Base-by-base conservation (phyloP, 2,329 filamentous ascomycete genomes). In the Raffaelea albimanens region DNA sequence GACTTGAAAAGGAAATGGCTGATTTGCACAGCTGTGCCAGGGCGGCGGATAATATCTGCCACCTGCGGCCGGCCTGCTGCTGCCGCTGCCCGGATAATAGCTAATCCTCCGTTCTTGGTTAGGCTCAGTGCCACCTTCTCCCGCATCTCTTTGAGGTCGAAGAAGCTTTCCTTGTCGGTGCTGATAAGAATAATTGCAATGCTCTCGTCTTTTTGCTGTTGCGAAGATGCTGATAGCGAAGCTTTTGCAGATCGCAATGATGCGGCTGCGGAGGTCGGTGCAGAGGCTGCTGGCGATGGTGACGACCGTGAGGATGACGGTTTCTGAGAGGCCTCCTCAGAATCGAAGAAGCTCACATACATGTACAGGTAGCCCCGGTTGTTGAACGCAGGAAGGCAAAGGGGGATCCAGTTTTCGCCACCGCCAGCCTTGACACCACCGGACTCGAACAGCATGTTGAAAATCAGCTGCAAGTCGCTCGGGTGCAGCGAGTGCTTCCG, bases 401-500 rank as follows among this genome's bases (percentile, higher is more conserved):
- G 74, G 0, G 93, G 93, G 43, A 97, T 91, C 93, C 93, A 98
- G 58, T 91, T 96, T 65, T 98, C 93, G 25, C 91, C 93, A 36
- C 76, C 89, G 5, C 87, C 90, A 19, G 88, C 85, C 61, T 93
- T 91, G 61, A 98, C 85, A 40, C 87, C 85, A 43, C 88, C 87
- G 2, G 91, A 93, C 67, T 95, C 90, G 58, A 98, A 98, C 2
- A 98, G 80, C 94, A 98, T 98, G 61, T 97, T 97, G 73, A 98
- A 98, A 51, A 98, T 90, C 41, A 98, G 77, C 60, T 96, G 91
- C 21, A 98, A 73, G 61, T 98, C 93, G 53, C 90, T 91, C 0
- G 94, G 93, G 57, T 98, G 94, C 2, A 98, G 73, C 1, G 90
- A 96, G 64, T 98, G 93, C 49, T 93, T 87, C 56, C 94, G 90